Base-by-base conservation (phyloP, 495 filamentous ascomycete genomes). In the Aspergillus nanangensis region DNA sequence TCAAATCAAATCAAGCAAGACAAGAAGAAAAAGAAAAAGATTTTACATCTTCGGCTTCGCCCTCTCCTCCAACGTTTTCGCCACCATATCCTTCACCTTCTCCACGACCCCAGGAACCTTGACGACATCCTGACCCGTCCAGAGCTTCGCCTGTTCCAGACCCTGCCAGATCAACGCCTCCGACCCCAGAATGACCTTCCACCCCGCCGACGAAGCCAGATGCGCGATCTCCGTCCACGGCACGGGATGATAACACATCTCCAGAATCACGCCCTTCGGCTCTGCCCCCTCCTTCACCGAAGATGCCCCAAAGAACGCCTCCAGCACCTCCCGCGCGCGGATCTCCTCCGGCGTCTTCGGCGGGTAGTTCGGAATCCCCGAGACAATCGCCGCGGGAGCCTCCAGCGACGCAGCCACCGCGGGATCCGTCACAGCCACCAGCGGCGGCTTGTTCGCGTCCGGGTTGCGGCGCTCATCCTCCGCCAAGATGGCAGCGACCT, bases 191-290 rank as follows among this genome's bases (percentile, higher is more conserved):
- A 88, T 81, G 9, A 88, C 78, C 62, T 79, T 71, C 85, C 84
- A 88, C 5, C 83, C 81, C 13, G 69, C 68, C 2, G 61, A 61
- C 42, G 76, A 67, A 17, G 78, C 76, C 22, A 84, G 51, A 44
- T 65, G 63, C 4, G 74, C 80, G 41, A 88, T 78, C 49, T 74
- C 74, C 0, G 85, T 90, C 62, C 77, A 79, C 0, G 83, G 82
- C 32, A 69, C 65, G 1, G 85, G 85, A 56, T 87, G 83, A 58
- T 90, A 88, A 68, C 84, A 87, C 85, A 90, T 88, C 66, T 90
- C 86, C 50, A 88, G 61, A 29, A 90, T 80, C 7, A 77, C 77
- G 8, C 85, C 85, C 68, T 84, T 82, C 13, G 37, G 37, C 37
- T 20, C 21, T 19, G 9, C n/a, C 9, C 5, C 18, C 37, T 21